Evolutionary conservation across 495 filamentous ascomycete genomes (phyloP), one percentile per base, ranked within the genome.

Genomic region (Penicillium samsonianum): DNA sequence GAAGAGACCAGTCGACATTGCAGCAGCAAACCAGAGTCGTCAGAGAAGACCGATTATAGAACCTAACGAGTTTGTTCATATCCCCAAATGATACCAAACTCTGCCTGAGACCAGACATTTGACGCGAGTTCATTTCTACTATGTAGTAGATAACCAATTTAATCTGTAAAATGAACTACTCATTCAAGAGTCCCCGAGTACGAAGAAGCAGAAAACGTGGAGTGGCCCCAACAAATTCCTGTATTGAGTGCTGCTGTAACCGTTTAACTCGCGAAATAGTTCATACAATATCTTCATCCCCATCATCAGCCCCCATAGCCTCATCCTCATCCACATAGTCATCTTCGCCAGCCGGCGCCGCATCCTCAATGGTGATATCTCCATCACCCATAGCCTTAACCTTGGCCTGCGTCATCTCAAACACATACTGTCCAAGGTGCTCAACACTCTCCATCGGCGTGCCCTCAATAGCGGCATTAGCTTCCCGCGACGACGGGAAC

Each of bases 341-440:
- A 37, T 65, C 78, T 23, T 81, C 80, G 33, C 65, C 78, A 11
- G 67, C 71, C 5, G 70, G 71, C 44, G 69, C 58, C 6, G 60
- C 60, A 14, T 73, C 71, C 23, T 75, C 69, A 30, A 73, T 55
- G 28, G 68, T 60, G 45, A 73, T 59, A 25, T 62, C 67, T 26
- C 73, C 66, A 60, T 77, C 71, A 50, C 75, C 80, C 70, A 89
- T 70, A 42, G 80, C 80, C 65, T 87, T 81, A 5, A 96, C 74
- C 70, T 89, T 94, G 20, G 92, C 90, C 63, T 87, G 80, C 12
- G 92, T 93, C 91, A 98, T 98, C 75, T 98, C 91, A 74, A 85
- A 96, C 22, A 98, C 94, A 74, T 96, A 98, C 74, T 96, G 90
- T 5, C 94, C 95, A 35, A 98, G 74, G 79, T 98, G 94, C 74